phyloP scores from a whole-genome alignment of 2,329 filamentous ascomycete genomes.

The Alternaria brassicicola region DNA sequence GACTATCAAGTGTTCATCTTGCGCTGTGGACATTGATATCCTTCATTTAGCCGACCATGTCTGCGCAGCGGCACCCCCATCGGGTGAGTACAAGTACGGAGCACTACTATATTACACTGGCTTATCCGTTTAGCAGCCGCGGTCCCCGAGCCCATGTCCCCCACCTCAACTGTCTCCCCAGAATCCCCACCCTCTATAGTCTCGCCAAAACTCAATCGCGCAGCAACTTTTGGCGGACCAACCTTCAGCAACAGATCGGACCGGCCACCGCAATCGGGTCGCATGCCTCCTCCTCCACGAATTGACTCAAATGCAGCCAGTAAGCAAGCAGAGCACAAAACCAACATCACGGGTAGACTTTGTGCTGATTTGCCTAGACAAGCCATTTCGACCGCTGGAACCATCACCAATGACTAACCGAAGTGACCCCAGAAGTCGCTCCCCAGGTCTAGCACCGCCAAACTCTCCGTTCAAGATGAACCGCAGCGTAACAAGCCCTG shows the following conservation, averaged over 20 bases:
- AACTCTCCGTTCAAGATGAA: conserved; percentile 39
- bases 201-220: conserved; percentile 40
- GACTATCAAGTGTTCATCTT: conserved; percentile 50
- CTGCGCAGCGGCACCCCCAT: conserved; percentile 58
- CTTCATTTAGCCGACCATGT: conserved; percentile 85
- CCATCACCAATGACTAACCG: conserved; percentile 38
- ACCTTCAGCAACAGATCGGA: conserved; percentile 38
- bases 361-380: conserved; percentile 38
- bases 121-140: conserved; percentile 22
- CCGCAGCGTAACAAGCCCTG: conserved; percentile 45
- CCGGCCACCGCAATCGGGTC: conserved; percentile 49
- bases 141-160: conserved; percentile 17
- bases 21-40: conserved; percentile 72
- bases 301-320: conserved; percentile 66
- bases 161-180: conserved; percentile 14
- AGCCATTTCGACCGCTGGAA: conserved; percentile 41
- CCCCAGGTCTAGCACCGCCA: conserved; percentile 31
- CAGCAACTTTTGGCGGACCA: conserved; percentile 38
- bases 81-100: conserved; percentile 52
- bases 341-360: background rate
- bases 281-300: conserved; percentile 57
- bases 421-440: conserved; percentile 31
- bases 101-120: background rate
- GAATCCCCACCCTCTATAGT: conserved; percentile 8
- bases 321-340: conserved; percentile 49